A percentile compares a stretch with the other conserved stretches of the same genome.
phyloP scores from a whole-genome alignment of 192 early-diverging fungal genomes.

The Geosiphon pyriformis region DNA sequence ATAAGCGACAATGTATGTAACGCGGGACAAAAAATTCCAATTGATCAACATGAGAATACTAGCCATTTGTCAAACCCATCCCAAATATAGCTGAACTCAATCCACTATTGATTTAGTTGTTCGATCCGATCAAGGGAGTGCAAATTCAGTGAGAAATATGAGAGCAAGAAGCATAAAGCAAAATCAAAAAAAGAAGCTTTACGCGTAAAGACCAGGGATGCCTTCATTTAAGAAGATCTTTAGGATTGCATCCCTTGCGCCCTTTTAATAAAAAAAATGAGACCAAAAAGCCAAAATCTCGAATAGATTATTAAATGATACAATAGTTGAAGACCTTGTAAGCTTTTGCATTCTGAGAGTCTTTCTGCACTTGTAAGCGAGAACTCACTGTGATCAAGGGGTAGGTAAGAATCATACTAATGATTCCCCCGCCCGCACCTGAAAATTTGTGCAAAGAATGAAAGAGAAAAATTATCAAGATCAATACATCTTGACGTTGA shows the following conservation, averaged over 20 bases:
- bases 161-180: too few relatives aligned
- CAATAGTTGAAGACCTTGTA: constrained; percentile 47
- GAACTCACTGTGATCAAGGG: constrained; percentile 78
- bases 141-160: too few relatives aligned
- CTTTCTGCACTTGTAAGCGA: constrained; percentile 75
- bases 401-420: constrained; percentile 92
- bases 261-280: constrained; percentile 29
- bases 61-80: constrained; percentile 90
- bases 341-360: constrained; percentile 48
- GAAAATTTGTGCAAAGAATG: constrained; percentile 8
- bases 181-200: constrained; percentile 29
- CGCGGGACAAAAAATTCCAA: neutral
- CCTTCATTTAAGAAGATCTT: constrained; percentile 92
- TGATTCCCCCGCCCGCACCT: constrained; percentile 84
- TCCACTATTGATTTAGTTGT: constrained; percentile 50
- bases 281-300: neutral
- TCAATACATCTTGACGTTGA: neutral
- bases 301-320: neutral
- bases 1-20: neutral
- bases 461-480: constrained; percentile 5
- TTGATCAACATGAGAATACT: neutral
- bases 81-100: constrained; percentile 94
- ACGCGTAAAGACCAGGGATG: constrained; percentile 83
- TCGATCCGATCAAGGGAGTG: neutral
- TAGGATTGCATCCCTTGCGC: constrained; percentile 66